A percentile compares a stretch with the other conserved stretches of the same genome.
These are phyloP conservation scores for Sporothrix schenckii DNA, from an alignment of 2,329 filamentous ascomycete species.

Conservation along the genomic window DNA sequence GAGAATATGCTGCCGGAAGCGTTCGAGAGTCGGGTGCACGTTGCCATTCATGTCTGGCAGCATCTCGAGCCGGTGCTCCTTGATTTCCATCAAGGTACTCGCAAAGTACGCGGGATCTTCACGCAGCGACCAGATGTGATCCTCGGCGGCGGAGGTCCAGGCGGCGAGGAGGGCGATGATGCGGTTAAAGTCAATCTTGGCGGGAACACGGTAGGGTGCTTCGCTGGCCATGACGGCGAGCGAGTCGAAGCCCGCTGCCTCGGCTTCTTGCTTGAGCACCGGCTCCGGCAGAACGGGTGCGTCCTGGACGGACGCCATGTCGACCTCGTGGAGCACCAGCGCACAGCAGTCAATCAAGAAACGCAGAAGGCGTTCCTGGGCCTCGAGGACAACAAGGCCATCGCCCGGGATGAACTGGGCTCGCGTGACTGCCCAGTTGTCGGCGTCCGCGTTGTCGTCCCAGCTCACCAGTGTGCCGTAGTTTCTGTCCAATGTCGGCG, in stretches of 20 bases:
- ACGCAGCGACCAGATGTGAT: constrained; percentile 58
- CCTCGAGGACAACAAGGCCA: constrained; percentile 55
- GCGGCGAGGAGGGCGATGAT: constrained; percentile 39
- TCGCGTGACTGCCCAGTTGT: constrained; percentile 38
- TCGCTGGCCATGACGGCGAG: constrained; percentile 43
- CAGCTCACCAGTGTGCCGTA: neutral
- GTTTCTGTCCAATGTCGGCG: neutral
- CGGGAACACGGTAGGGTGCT: constrained; percentile 9
- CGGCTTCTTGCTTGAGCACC: constrained; percentile 39
- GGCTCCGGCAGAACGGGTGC: constrained; percentile 48
- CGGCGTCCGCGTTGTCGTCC: neutral
- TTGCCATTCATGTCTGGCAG: neutral
- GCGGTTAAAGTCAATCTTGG: neutral
- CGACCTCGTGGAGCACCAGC: constrained; percentile 56
- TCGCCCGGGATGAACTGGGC: constrained; percentile 50
- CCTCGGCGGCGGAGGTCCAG: constrained; percentile 49
- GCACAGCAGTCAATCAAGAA: constrained; percentile 56
- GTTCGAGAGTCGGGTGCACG: neutral
- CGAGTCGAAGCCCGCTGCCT: constrained; percentile 44
- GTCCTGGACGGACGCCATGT: constrained; percentile 39
- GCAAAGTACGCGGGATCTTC: constrained; percentile 63
- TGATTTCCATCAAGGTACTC: constrained; percentile 42
- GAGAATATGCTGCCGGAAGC: neutral
- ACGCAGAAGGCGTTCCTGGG: constrained; percentile 51
- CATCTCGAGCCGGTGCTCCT: neutral